These are phyloP conservation scores for Aspergillus cejpii DNA, from an alignment of 2,329 filamentous ascomycete genomes.

Conservation along the genomic window DNA sequence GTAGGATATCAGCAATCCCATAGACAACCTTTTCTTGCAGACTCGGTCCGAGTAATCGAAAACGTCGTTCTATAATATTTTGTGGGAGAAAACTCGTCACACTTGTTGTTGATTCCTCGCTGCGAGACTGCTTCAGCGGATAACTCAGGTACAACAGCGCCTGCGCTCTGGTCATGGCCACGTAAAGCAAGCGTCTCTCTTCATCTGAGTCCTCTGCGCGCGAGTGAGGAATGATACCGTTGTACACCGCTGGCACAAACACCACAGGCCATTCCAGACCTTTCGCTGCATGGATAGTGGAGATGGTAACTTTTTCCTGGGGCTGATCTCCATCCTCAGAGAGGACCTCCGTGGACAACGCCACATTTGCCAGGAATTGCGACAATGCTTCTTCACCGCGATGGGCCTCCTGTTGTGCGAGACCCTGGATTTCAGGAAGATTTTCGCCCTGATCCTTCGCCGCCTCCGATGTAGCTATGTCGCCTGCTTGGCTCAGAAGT, in stretches of 20 bases:
- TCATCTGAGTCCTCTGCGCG: conserved; percentile 80
- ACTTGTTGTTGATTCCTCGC: conserved; percentile 50
- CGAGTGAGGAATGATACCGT: conserved; percentile 84
- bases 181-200: conserved; percentile 82
- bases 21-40: conserved; percentile 58
- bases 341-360: conserved; percentile 69
- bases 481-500: conserved; percentile 69
- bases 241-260: conserved; percentile 83
- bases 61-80: conserved; percentile 45
- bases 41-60: conserved; percentile 61
- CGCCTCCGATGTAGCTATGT: conserved; percentile 52
- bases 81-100: conserved; percentile 66
- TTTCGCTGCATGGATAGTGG: conserved; percentile 93
- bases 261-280: conserved; percentile 94
- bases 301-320: conserved; percentile 67
- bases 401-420: conserved; percentile 54
- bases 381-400: conserved; percentile 59
- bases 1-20: conserved; percentile 64
- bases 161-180: conserved; percentile 93
- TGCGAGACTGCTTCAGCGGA: conserved; percentile 60
- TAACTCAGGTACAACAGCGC: conserved; percentile 78
- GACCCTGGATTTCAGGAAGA: conserved; percentile 61
- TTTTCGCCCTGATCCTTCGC: conserved; percentile 50
- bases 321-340: conserved; percentile 50
- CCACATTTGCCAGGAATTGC: conserved; percentile 81